Conservation (phyloP, 495 filamentous ascomycete genomes). For the Lepidopterella palustris region DNA sequence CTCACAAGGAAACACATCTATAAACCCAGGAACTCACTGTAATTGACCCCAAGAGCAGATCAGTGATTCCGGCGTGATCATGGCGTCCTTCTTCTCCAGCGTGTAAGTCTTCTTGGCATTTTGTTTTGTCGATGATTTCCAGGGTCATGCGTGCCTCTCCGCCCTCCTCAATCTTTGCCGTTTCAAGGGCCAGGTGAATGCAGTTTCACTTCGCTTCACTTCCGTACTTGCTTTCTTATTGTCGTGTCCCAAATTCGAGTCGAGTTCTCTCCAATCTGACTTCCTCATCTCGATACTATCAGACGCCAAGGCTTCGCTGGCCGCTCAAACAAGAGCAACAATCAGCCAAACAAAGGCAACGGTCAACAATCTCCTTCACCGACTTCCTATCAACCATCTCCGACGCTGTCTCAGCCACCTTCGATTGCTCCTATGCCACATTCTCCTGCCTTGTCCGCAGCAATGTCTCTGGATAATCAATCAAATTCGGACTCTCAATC, state of each 20-base stretch:
- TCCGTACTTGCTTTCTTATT: background rate
- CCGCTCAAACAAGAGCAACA: constrained; percentile 29
- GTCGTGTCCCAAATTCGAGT: background rate
- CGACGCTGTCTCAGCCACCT: constrained; percentile 18
- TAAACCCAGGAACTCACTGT: constrained; percentile 8
- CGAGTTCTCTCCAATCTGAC: constrained; percentile 6
- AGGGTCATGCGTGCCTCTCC: constrained; percentile 20
- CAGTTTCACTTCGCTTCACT: constrained; percentile 19
- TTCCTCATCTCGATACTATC: constrained; percentile 13
- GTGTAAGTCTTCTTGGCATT: constrained; percentile 30
- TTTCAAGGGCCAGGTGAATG: constrained; percentile 23
- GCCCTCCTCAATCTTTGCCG: constrained; percentile 18
- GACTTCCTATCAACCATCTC: constrained; percentile 20
- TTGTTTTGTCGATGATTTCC: constrained; percentile 1
- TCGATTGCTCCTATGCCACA: constrained; percentile 29
- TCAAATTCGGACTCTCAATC: background rate
- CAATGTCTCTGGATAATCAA: constrained; percentile 29
- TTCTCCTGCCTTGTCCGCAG: constrained; percentile 29
- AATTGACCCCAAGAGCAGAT: too few relatives aligned
- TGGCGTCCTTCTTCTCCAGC: constrained; percentile 33
- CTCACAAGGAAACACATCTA: too few relatives aligned
- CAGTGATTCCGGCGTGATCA: too few relatives aligned
- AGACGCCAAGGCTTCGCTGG: constrained; percentile 30
- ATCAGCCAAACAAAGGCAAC: constrained; percentile 30
- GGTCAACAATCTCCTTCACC: constrained; percentile 32